Percentiles rank a stretch among this genome's conserved stretches.
Evolutionary conservation across 129 eudicot species (phyloP).

Genomic region (Tagetes patula): DNA sequence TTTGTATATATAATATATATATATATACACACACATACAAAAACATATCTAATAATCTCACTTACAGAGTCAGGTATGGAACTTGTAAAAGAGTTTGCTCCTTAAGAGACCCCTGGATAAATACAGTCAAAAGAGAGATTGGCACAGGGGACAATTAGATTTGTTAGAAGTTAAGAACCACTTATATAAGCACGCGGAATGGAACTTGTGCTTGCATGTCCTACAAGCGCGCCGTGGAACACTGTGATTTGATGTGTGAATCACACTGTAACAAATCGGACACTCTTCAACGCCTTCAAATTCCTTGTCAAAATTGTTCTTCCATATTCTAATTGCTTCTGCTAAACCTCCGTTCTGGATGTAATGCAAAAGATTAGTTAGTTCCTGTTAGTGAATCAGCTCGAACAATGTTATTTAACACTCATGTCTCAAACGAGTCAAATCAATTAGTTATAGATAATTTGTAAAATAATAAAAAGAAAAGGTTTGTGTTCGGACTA

Average conservation of each 20-base stretch:
- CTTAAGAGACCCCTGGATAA: too few species aligned
- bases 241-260: conserved; percentile 83
- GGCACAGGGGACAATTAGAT: conserved; percentile 92
- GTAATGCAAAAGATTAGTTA: conserved; percentile 3
- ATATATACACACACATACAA: too few species aligned
- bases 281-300: conserved; percentile 99
- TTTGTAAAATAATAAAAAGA: neutral
- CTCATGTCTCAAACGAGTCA: neutral
- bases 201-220: conserved; percentile 98
- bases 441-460: neutral
- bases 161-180: conserved; percentile 96
- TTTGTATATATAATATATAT: too few species aligned
- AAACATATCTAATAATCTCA: too few species aligned
- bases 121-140: conserved; percentile 72
- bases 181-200: conserved; percentile 87
- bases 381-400: neutral
- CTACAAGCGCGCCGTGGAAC: conserved; percentile 92
- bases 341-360: conserved; percentile 93
- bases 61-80: too few species aligned
- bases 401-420: neutral
- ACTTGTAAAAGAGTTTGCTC: too few species aligned
- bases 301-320: conserved; percentile 90
- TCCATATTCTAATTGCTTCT: conserved; percentile 96
- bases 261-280: conserved; percentile 96
- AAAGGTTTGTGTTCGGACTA: neutral